Conservation (phyloP, 2,329 filamentous ascomycete species). For the Pleoardoris graminearum region DNA sequence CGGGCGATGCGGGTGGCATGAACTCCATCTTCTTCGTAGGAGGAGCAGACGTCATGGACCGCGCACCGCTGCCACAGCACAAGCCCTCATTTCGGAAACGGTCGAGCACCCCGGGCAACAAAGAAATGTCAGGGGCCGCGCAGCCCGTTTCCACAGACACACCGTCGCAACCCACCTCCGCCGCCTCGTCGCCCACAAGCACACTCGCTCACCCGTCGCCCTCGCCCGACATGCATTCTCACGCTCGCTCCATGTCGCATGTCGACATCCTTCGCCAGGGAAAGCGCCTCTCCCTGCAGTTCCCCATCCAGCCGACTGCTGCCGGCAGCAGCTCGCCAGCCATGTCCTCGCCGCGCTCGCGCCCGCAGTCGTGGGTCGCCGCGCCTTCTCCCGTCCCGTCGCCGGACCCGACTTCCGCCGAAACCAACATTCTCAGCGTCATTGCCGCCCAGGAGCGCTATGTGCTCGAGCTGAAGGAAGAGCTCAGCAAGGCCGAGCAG, state of each 20-base stretch:
- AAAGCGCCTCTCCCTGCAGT: slow-evolving; percentile 55
- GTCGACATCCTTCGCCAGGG: slow-evolving; percentile 40
- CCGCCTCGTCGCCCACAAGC: slow-evolving; percentile 20
- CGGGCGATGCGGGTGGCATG: slow-evolving; percentile 24
- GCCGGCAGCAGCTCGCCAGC: slow-evolving; percentile 34
- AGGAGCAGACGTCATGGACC: slow-evolving; percentile 33
- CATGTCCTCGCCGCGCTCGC: slow-evolving; percentile 36
- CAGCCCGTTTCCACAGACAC: slow-evolving; percentile 6
- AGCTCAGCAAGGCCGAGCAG: slow-evolving; percentile 78
- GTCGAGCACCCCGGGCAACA: slow-evolving; percentile 32
- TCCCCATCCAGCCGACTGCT: slow-evolving; percentile 51
- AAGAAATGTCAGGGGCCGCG: slow-evolving; percentile 25
- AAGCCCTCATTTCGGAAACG: slow-evolving; percentile 21
- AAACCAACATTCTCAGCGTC: slow-evolving; percentile 72
- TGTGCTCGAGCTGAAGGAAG: slow-evolving; percentile 88
- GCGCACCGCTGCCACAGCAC: slow-evolving; percentile 22
- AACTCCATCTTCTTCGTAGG: slow-evolving; percentile 26
- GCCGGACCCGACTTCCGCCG: slow-evolving; percentile 29
- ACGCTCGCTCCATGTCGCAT: slow-evolving; percentile 42
- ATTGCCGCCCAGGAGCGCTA: slow-evolving; percentile 89
- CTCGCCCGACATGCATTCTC: slow-evolving; percentile 27
- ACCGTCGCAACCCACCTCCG: slow-evolving; percentile 16
- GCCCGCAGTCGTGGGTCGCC: slow-evolving; percentile 46
- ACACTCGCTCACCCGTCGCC: slow-evolving; percentile 24
- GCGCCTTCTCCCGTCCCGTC: slow-evolving; percentile 34